Base-by-base conservation (phyloP, 1,139 yeast genomes). In the Tardiomyces digboiensis region DNA sequence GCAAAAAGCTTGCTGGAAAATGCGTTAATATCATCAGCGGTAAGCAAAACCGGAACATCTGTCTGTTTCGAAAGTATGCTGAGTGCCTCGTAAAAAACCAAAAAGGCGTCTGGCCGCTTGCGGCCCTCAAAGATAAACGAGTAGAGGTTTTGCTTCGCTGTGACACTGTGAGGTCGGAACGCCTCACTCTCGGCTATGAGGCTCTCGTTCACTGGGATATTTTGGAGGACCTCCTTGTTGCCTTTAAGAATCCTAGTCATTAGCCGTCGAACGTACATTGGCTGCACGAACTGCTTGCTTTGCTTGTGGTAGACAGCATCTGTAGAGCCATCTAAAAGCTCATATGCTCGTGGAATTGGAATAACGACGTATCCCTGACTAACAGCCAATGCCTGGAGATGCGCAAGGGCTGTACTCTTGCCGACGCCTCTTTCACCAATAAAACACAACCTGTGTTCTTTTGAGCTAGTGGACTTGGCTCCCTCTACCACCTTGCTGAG, bases 361-460 rank as follows among this genome's bases (percentile, higher is more conserved):
- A 89, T 59, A 2, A 85, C 67, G 18, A 86, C 67, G 19, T 75
- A 70, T 7, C 76, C 72, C n/a, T 64, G 54, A 10, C 69, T 65
- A 38, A 72, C 59, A 4, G 80, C 78, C 39, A 74, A 57, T 1
- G 91, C 82, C 46, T 83, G 82, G 1, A 81, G 71, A 61, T 89
- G 96, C 0, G 91, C 66, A 42, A 89, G 56, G 37, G 82, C 61
- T 0, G 88, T 77, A 2, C 91, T 76, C 66, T 89, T 89, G 10
- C 97, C 97, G 12, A 75, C 72, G 40, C 96, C 96, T 41, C 76
- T 67, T 46, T 74, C 79, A 38, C 97, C 97, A 26, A 76, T 64
- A 19, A 89, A 53, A 42, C 83, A 68, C 38, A 74, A 54, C 56
- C 84, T 71, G 59, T 80, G 82, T 12, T 64, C 55, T 16, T 59